Evolutionary conservation across 2,329 filamentous ascomycete genomes (phyloP), one percentile per base, ranked within the genome.

Genomic region (Sclerotinia nivalis): DNA sequence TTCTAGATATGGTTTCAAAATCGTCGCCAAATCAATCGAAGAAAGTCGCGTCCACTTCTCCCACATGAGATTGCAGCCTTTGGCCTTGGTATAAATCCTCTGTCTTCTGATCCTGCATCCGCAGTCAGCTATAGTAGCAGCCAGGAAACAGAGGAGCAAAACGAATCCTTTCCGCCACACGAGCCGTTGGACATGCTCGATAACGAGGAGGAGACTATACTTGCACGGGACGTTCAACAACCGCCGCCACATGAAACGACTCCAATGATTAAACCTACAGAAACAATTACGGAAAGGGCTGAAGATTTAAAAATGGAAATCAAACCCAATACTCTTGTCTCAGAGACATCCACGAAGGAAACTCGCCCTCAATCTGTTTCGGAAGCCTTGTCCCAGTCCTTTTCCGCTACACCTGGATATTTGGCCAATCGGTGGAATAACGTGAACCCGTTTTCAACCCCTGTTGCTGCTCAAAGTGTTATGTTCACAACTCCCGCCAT

Each of bases 1-100:
- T n/a, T 43, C 47, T 49, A 97, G 95, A 97, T 97, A 76, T 98
- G 95, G 95, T 97, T 97, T 82, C 95, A 97, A 78, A 97, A 97
- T 78, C 89, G 93, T 77, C 88, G 95, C 74, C 95, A 98, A 80
- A 97, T 96, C 80, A 93, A 96, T 79, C 88, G 95, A 76, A 88
- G 95, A 74, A 96, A 95, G 83, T 93, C 93, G 69, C 91, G 92
- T 75, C 93, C 94, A 60, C 85, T 97, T 50, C 88, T 92, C 40
- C 87, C 90, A 13, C 89, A 93, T 79, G 93, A 96, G 79, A 86
- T 95, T 68, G 88, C 86, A 73, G 86, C 86, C 70, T 81, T 89
- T 75, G 81, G 85, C 77, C 84, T 86, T 77, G 83, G 86, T 59
- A 76, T 78, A 71, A 71, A 73, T 49, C 70, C 74, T 34, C 66